These are phyloP conservation scores for Sphaerulina populicola DNA, from an alignment of 2,329 filamentous ascomycete species.

Conservation along the genomic window DNA sequence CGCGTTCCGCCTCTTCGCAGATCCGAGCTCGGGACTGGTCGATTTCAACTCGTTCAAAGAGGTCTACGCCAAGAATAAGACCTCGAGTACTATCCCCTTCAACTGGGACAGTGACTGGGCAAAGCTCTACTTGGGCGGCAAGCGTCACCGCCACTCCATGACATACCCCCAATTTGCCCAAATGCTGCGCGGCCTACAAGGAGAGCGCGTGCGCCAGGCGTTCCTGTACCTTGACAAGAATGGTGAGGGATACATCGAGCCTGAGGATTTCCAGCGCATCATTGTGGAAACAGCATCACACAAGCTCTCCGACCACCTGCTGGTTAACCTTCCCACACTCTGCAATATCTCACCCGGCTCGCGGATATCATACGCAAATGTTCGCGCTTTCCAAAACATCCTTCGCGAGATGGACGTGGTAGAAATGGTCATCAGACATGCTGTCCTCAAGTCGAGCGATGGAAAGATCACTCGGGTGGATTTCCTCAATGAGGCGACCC, in stretches of 20 bases:
- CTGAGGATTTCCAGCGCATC: slow-evolving; percentile 93
- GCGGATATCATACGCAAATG: slow-evolving; percentile 96
- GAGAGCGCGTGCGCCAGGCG: slow-evolving; percentile 89
- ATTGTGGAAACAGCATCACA: slow-evolving; percentile 86
- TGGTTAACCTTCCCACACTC: slow-evolving; percentile 81
- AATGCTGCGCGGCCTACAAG: slow-evolving; percentile 92
- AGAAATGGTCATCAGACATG: slow-evolving; percentile 83
- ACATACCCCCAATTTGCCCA: slow-evolving; percentile 96
- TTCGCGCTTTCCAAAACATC: slow-evolving; percentile 95
- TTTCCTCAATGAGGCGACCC: slow-evolving; percentile 88
- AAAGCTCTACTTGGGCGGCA: slow-evolving; percentile 81
- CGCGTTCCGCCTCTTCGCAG: slow-evolving; percentile 91
- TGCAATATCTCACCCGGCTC: slow-evolving; percentile 88
- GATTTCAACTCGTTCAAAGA: slow-evolving; percentile 83
- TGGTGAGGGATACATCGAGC: slow-evolving; percentile 88
- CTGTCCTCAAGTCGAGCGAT: slow-evolving; percentile 71
- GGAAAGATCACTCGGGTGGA: slow-evolving; percentile 90
- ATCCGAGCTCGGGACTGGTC: slow-evolving; percentile 72
- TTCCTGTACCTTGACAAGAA: slow-evolving; percentile 89
- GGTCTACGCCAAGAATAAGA: slow-evolving; percentile 81
- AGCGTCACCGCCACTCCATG: slow-evolving; percentile 79
- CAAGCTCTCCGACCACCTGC: slow-evolving; percentile 93
- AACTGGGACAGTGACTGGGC: slow-evolving; percentile 98
- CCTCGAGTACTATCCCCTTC: slow-evolving; percentile 76
- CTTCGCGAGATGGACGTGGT: slow-evolving; percentile 97